These are phyloP conservation scores for Phalaenopsis aphrodite DNA, from an alignment of 106 monocot genomes.

Conservation along the genomic window DNA sequence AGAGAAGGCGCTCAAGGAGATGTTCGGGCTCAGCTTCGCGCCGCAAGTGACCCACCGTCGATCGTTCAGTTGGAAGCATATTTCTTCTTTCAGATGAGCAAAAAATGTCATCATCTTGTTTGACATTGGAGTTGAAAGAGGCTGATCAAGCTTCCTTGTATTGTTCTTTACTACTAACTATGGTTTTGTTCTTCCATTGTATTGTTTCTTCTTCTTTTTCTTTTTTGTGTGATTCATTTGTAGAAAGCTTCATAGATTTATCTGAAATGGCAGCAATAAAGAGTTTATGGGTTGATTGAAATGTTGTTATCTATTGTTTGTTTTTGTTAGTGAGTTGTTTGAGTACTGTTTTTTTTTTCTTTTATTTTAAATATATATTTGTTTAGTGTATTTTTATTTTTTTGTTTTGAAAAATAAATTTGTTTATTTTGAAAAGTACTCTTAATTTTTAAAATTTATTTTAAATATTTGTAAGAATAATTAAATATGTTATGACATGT, in stretches of 20 bases:
- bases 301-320: neutral
- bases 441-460: no score
- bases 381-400: no score
- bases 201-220: neutral
- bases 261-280: neutral
- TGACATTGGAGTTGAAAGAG: no score
- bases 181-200: neutral
- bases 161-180: neutral
- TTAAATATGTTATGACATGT: no score
- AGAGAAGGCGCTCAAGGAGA: slow-evolving; percentile 52
- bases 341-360: no score
- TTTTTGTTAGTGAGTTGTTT: neutral
- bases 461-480: no score
- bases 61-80: slow-evolving; percentile 53
- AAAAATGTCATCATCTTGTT: neutral
- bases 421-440: no score
- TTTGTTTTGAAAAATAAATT: no score
- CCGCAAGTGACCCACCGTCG: slow-evolving; percentile 28
- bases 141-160: neutral
- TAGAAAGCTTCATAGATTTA: neutral
- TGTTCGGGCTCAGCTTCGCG: slow-evolving; percentile 77
- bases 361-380: no score
- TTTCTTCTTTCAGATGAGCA: slow-evolving; percentile 15
- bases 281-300: neutral
- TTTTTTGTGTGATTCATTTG: neutral